These are phyloP conservation scores for Pyricularia pennisetigena DNA, from an alignment of 2,329 filamentous ascomycete species.

Conservation along the genomic window DNA sequence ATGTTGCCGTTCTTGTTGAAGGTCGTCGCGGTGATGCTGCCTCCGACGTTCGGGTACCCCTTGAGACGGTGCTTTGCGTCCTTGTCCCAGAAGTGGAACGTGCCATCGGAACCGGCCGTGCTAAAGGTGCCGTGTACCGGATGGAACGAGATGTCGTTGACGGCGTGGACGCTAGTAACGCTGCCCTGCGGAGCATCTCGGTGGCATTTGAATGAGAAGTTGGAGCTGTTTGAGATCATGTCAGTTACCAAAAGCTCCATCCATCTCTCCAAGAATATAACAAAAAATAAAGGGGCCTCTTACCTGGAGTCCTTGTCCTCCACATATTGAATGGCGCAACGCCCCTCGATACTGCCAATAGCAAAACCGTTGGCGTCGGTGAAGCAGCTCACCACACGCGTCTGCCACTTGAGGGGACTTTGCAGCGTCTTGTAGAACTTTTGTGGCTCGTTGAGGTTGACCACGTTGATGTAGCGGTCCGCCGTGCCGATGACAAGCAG, in stretches of 20 bases:
- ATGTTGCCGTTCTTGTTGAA: conserved; percentile 82
- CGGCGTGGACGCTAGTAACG: conserved; percentile 80
- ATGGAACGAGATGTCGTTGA: conserved; percentile 98
- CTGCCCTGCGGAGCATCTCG: conserved; percentile 69
- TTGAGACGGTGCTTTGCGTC: conserved; percentile 82
- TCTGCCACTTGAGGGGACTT: conserved; percentile 97
- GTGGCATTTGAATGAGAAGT: conserved; percentile 99
- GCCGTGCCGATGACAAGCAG: conserved; percentile 87
- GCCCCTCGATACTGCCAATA: conserved; percentile 91
- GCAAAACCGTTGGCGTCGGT: conserved; percentile 86
- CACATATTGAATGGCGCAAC: conserved; percentile 96
- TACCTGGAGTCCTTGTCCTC: conserved; percentile 85
- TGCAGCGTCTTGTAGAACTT: conserved; percentile 95
- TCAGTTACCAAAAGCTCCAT: not conserved
- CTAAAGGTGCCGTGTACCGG: conserved; percentile 96
- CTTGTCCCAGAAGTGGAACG: conserved; percentile 96
- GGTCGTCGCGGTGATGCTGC: conserved; percentile 81
- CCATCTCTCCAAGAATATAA: not conserved
- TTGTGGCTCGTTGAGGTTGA: conserved; percentile 79
- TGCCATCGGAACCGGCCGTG: conserved; percentile 89
- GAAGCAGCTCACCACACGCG: conserved; percentile 89
- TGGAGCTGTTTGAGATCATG: conserved; percentile 43
- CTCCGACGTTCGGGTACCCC: conserved; percentile 76
- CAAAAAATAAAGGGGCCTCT: conserved; percentile 11
- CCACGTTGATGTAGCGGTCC: conserved; percentile 90